Evolutionary conservation across 371 early-diverging fungal genomes (phyloP).

Genomic region (Haplosporangium sp.): DNA sequence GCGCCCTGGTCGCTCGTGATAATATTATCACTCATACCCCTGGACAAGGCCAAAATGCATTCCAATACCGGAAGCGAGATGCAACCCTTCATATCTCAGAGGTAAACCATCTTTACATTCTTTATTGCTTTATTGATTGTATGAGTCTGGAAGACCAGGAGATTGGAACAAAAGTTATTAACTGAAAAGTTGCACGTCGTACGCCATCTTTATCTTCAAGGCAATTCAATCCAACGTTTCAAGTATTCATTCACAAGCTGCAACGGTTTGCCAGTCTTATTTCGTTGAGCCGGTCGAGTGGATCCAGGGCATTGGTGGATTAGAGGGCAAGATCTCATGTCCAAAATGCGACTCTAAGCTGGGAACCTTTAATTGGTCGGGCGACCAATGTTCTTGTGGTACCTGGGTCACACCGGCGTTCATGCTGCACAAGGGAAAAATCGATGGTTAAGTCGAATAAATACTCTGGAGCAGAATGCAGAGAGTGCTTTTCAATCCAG

Average conservation of each 20-base stretch:
- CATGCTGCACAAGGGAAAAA: constrained; percentile 81
- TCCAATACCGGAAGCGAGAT: constrained; percentile 78
- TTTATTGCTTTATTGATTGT: neutral
- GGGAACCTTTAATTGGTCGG: constrained; percentile 89
- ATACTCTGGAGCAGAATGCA: too few species aligned
- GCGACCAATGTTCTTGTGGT: constrained; percentile 87
- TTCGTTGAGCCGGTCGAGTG: constrained; percentile 91
- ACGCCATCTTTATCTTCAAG: neutral
- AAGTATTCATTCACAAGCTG: constrained; percentile 15
- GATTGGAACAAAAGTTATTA: neutral
- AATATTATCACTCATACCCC: constrained; percentile 77
- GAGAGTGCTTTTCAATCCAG: too few species aligned
- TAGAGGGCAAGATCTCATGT: constrained; percentile 84
- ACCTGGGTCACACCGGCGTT: constrained; percentile 90
- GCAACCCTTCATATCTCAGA: constrained; percentile 56
- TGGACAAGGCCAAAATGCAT: constrained; percentile 78
- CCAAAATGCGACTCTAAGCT: constrained; percentile 87
- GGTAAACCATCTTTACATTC: constrained; percentile 11
- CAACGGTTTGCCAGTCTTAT: constrained; percentile 75
- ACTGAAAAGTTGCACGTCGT: too few species aligned
- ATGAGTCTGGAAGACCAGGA: neutral
- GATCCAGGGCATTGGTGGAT: constrained; percentile 69
- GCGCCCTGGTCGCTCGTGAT: constrained; percentile 66
- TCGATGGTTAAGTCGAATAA: constrained; percentile 60
- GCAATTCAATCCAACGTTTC: constrained; percentile 34